Conservation (phyloP, 129 eudicot genomes). For the Centrapalus pauciflorus region DNA sequence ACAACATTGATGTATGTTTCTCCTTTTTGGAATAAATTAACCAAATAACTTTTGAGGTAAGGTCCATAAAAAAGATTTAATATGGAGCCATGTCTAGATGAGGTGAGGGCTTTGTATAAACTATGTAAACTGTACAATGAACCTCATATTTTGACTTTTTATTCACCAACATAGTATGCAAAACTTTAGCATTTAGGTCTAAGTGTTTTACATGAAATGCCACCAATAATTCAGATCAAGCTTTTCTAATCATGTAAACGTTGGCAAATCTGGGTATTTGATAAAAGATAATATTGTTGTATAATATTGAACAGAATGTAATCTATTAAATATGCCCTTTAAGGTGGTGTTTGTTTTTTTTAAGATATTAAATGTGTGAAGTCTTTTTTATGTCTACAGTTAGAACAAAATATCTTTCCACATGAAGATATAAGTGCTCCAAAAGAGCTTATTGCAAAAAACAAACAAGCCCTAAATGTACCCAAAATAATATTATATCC, state of each 20-base stretch:
- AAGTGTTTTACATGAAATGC: neutral
- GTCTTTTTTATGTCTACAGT: no score
- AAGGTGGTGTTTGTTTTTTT: no score
- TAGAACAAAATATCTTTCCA: no score
- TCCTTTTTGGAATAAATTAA: neutral
- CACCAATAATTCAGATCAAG: neutral
- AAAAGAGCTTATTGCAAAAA: no score
- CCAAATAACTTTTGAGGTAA: neutral
- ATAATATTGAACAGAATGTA: neutral
- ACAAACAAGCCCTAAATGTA: no score
- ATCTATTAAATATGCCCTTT: neutral
- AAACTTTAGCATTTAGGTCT: neutral
- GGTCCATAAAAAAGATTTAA: neutral
- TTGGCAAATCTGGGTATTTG: neutral
- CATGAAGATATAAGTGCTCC: no score
- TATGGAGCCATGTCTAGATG: neutral
- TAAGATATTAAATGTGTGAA: no score
- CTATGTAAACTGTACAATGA: neutral
- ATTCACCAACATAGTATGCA: neutral
- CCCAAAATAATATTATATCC: neutral
- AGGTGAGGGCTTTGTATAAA: neutral
- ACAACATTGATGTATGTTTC: neutral
- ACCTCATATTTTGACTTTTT: neutral
- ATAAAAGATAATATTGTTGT: constrained; percentile 4
- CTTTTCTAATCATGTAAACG: neutral